Percentiles rank a stretch among this genome's conserved stretches.
phyloP scores from a whole-genome alignment of 805 yeast species.

The Wickerhamiella brachini region DNA sequence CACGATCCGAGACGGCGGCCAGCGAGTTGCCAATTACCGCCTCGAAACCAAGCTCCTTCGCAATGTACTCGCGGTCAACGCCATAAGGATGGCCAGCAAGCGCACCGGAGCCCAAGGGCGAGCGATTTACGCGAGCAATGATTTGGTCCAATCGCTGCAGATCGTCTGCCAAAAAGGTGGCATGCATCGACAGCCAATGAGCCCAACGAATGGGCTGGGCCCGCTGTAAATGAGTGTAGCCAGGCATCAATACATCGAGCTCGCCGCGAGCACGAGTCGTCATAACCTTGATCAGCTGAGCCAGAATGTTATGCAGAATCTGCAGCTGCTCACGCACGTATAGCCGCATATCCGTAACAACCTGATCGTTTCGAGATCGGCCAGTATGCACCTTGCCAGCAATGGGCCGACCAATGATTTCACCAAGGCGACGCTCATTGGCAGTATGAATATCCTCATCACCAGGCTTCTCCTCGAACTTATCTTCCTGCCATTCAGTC shows the following conservation, averaged over 20 bases:
- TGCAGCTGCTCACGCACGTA: slow-evolving; percentile 68
- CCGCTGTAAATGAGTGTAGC: slow-evolving; percentile 95
- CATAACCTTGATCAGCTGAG: slow-evolving; percentile 54
- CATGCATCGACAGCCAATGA: slow-evolving; percentile 90
- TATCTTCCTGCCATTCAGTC: slow-evolving; percentile 64
- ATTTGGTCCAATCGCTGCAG: slow-evolving; percentile 72
- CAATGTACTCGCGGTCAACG: slow-evolving; percentile 86
- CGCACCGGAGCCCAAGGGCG: slow-evolving; percentile 96
- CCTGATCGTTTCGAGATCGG: slow-evolving; percentile 95
- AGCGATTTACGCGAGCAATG: slow-evolving; percentile 65
- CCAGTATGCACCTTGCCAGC: slow-evolving; percentile 99
- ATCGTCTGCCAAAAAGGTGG: slow-evolving; percentile 88
- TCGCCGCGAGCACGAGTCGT: slow-evolving; percentile 68
- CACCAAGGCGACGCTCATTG: slow-evolving; percentile 94
- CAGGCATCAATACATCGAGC: slow-evolving; percentile 93
- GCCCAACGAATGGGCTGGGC: slow-evolving; percentile 99
- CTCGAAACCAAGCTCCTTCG: slow-evolving; percentile 62
- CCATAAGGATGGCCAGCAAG: slow-evolving; percentile 99
- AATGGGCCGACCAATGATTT: slow-evolving; percentile 80
- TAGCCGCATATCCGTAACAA: slow-evolving; percentile 96
- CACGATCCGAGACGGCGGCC: slow-evolving; percentile 96
- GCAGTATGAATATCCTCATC: slow-evolving; percentile 99
- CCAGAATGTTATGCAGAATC: slow-evolving; percentile 40
- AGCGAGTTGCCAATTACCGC: slow-evolving; percentile 90
- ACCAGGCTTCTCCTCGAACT: slow-evolving; percentile 64